phyloP scores from a whole-genome alignment of 306 rosid genomes.

The Pyrus communis region DNA sequence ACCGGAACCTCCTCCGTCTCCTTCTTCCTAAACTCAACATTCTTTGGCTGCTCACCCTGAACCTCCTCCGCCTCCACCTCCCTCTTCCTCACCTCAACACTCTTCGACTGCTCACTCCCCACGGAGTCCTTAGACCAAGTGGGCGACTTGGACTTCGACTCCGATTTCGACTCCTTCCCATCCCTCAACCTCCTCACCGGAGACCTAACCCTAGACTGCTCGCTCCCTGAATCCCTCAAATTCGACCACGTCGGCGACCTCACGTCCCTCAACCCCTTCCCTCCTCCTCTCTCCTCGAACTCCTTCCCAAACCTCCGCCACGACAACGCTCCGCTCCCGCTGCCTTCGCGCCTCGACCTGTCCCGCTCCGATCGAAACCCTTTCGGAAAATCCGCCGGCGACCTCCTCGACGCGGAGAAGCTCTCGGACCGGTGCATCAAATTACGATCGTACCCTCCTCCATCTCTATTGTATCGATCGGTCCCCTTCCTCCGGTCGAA shows the following conservation, averaged over 20 bases:
- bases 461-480: conserved; percentile 54
- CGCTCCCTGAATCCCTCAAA: conserved; percentile 37
- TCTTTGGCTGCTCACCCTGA: neutral
- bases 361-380: conserved; percentile 97
- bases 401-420: conserved; percentile 50
- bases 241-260: conserved; percentile 49
- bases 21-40: too few relatives aligned
- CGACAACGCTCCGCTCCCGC: conserved; percentile 84
- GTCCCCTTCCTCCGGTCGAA: conserved; percentile 76
- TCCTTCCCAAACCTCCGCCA: conserved; percentile 89
- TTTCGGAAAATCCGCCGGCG: conserved; percentile 58
- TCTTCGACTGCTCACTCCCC: conserved; percentile 81
- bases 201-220: conserved; percentile 33
- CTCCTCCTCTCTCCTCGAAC: conserved; percentile 60
- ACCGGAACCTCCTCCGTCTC: conserved; percentile 4
- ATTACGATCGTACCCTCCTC: conserved; percentile 47
- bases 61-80: conserved; percentile 22
- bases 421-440: conserved; percentile 83
- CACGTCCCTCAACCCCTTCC: conserved; percentile 53
- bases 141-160: conserved; percentile 36
- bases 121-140: conserved; percentile 79
- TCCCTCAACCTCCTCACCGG: conserved; percentile 29
- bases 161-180: conserved; percentile 21
- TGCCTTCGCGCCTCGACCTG: conserved; percentile 68
- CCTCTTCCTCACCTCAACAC: conserved; percentile 66